These are phyloP conservation scores for Tilletia setariae DNA, from an alignment of 1,284 basidiomycete species.

Conservation along the genomic window DNA sequence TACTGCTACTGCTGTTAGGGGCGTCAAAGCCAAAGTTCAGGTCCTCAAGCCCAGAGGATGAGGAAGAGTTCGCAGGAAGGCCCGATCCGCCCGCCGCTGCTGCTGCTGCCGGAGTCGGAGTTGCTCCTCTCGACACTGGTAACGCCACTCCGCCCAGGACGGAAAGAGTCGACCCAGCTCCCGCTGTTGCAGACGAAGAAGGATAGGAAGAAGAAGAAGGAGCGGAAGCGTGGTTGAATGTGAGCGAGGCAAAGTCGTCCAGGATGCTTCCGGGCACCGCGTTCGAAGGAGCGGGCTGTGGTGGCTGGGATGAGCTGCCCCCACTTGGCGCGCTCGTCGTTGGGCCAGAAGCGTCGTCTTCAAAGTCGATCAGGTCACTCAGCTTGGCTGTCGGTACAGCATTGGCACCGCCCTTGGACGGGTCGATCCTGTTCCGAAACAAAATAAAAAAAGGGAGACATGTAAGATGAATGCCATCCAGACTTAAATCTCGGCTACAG, in stretches of 20 bases:
- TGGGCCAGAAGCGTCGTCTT: constrained; percentile 21
- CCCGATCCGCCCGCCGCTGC: background rate
- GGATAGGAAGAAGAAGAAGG: too few relatives aligned
- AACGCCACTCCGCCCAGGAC: background rate
- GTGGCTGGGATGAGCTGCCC: background rate
- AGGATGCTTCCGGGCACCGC: constrained; percentile 16
- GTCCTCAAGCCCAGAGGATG: background rate
- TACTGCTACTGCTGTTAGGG: background rate
- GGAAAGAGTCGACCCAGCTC: background rate
- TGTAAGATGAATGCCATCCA: background rate
- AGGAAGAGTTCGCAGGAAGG: background rate
- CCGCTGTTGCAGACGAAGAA: background rate
- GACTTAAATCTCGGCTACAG: too few relatives aligned
- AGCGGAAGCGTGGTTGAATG: constrained; percentile 32
- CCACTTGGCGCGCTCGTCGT: background rate
- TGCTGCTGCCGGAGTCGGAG: background rate
- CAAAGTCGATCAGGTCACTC: constrained; percentile 49
- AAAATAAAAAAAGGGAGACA: background rate
- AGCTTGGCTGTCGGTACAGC: constrained; percentile 50
- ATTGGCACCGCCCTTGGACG: constrained; percentile 39
- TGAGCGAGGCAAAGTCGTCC: constrained; percentile 49
- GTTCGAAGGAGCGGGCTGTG: constrained; percentile 18
- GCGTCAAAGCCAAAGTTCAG: constrained; percentile 3
- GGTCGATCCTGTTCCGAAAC: constrained; percentile 45
- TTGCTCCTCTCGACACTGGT: background rate